phyloP scores from a whole-genome alignment of 345 rosid species.

The Eucalyptus cloeziana region DNA sequence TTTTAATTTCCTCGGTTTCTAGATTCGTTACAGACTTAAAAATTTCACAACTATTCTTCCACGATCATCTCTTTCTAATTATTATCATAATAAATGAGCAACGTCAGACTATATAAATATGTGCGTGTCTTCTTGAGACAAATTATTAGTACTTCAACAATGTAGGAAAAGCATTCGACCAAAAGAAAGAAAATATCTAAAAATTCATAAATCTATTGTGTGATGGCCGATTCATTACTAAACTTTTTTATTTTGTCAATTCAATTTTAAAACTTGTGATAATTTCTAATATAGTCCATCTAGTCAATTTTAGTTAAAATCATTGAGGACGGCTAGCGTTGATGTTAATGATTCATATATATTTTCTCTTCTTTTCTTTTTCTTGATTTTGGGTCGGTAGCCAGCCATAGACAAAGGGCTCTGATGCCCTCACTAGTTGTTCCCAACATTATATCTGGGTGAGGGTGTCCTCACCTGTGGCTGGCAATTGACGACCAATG shows the following conservation, averaged over 20 bases:
- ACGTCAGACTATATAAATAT: neutral
- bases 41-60: neutral
- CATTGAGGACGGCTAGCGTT: fast-evolving
- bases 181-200: too few relatives aligned
- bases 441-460: too few relatives aligned
- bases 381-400: too few relatives aligned
- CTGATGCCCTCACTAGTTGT: too few relatives aligned
- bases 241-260: fast-evolving
- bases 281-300: fast-evolving
- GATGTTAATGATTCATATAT: fast-evolving
- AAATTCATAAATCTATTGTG: fast-evolving
- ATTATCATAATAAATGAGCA: neutral
- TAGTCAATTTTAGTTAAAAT: neutral
- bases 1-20: neutral
- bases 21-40: neutral
- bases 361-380: too few relatives aligned
- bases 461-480: too few relatives aligned
- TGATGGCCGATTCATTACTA: fast-evolving
- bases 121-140: neutral
- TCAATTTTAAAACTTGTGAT: too few relatives aligned
- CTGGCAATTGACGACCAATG: too few relatives aligned
- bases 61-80: neutral
- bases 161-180: neutral
- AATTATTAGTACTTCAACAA: neutral
- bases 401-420: too few relatives aligned